Evolutionary conservation across 2,329 filamentous ascomycete species (phyloP), one percentile per base, ranked within the genome.

Genomic region (Penicillium janthinellum): DNA sequence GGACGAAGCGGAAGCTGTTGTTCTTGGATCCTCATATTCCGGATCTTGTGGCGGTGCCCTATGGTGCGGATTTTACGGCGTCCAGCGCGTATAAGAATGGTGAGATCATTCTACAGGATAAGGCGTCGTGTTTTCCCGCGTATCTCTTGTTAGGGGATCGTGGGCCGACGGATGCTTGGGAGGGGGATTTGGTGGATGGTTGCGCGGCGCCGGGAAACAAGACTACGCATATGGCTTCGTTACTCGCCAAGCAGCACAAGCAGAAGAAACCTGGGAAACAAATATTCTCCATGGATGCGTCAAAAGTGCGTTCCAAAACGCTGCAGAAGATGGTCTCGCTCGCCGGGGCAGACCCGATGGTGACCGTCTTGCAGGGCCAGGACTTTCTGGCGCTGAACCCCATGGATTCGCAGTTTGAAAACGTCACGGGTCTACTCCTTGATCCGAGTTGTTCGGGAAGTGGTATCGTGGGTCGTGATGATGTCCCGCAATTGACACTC

Each of bases 201-300:
- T 98, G 94, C 73, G 91, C 95, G 0, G 95, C 95, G 0, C 95
- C 95, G 1, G 95, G 95, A 5, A 99, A 99, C 76, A 99, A 99
- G 78, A 98, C 95, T 1, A 98, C 94, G 7, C 95, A 98, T 74
- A 78, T 96, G 49, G 92, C 93, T 0, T 90, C 92, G 1, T 86
- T 97, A 4, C 71, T 95, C 2, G 72, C 72, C 4, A 67, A 67
- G 55, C 58, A 60, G 7, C 41, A 58, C 11, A 60, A 73, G 71
- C 20, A 74, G 68, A 34, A 64, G 60, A 55, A 57, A 31, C 17
- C 62, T 67, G 34, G 47, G 44, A 44, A 67, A 15, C 77, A 80
- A 51, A 88, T 99, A 22, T 73, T 72, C 38, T 78, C 75, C 10
- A 74, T 77, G 68, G 75, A 79, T 61, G 75, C 76, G 5, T 78